Conservation (phyloP, 805 yeast species). For the Saccharomycopsis sp. region DNA sequence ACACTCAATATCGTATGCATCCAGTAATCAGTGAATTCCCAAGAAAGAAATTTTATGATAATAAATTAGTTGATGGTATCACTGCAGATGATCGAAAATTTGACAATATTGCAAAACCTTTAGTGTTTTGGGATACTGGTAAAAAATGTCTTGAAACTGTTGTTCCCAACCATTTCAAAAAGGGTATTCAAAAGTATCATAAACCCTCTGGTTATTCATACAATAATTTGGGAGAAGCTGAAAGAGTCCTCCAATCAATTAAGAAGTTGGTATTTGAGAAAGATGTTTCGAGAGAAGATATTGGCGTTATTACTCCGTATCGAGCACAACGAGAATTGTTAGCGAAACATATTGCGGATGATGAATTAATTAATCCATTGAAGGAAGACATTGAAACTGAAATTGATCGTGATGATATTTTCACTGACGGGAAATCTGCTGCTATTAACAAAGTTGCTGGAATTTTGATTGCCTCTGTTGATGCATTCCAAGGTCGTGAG, state of each 20-base stretch:
- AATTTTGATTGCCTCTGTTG: conserved; percentile 55
- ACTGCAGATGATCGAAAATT: conserved; percentile 42
- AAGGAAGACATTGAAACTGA: conserved; percentile 41
- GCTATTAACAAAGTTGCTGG: conserved; percentile 42
- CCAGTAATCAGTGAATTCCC: conserved; percentile 57
- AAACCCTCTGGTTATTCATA: conserved; percentile 53
- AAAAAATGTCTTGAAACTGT: conserved; percentile 41
- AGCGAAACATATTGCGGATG: conserved; percentile 42
- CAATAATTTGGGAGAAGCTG: conserved; percentile 48
- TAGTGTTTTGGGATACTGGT: conserved; percentile 54
- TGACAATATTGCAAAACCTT: conserved; percentile 46
- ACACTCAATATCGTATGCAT: conserved; percentile 65
- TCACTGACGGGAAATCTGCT: conserved; percentile 37
- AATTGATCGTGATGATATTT: conserved; percentile 56
- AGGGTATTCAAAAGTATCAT: conserved; percentile 28
- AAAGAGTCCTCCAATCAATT: conserved; percentile 39
- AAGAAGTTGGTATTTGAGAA: conserved; percentile 48
- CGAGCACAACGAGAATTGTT: conserved; percentile 65
- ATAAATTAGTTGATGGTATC: conserved; percentile 51
- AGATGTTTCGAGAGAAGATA: conserved; percentile 40
- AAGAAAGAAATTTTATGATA: conserved; percentile 42
- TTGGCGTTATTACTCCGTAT: conserved; percentile 71
- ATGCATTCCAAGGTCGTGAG: conserved; percentile 90
- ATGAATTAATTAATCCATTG: conserved; percentile 50
- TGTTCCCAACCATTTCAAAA: conserved; percentile 38